Conservation (phyloP, 768 basidiomycete species). For the button mushroom (Agaricus bisporus) region DNA sequence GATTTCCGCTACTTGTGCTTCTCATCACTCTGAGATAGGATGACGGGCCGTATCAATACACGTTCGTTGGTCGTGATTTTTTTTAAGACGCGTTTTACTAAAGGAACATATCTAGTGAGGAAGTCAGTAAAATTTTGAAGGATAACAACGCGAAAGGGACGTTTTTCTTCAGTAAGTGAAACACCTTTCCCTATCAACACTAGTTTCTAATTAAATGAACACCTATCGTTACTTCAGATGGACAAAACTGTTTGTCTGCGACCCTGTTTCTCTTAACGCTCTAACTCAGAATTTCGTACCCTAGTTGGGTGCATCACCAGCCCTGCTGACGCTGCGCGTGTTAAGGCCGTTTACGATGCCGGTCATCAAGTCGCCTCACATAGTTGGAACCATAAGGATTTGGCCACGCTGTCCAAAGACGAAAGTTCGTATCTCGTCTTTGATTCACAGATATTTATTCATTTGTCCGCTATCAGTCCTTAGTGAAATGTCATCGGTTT, state of each 20-base stretch:
- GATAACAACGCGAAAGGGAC: constrained; percentile 30
- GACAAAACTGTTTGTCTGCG: constrained; percentile 6
- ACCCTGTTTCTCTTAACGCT: background rate
- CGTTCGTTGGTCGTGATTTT: constrained; percentile 18
- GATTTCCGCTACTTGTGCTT: background rate
- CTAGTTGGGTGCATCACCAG: constrained; percentile 24
- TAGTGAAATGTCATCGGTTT: constrained; percentile 6
- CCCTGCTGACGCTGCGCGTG: constrained; percentile 6
- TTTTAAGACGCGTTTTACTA: background rate
- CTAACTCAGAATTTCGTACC: background rate
- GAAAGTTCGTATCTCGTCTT: constrained; percentile 9
- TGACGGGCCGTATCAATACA: constrained; percentile 34
- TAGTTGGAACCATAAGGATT: constrained; percentile 23
- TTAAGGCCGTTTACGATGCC: constrained; percentile 17
- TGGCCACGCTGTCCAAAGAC: constrained; percentile 13
- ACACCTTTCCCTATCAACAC: background rate
- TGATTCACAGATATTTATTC: background rate
- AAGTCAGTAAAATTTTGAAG: constrained; percentile 25
- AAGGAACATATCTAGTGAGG: constrained; percentile 20
- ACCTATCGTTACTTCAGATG: background rate
- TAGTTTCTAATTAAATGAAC: background rate
- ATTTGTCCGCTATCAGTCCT: background rate
- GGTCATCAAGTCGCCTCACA: constrained; percentile 26
- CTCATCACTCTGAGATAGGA: constrained; percentile 21
- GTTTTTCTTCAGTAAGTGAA: constrained; percentile 23